Evolutionary conservation across 2,329 filamentous ascomycete genomes (phyloP).

Genomic region (Scedosporium minutisporum): DNA sequence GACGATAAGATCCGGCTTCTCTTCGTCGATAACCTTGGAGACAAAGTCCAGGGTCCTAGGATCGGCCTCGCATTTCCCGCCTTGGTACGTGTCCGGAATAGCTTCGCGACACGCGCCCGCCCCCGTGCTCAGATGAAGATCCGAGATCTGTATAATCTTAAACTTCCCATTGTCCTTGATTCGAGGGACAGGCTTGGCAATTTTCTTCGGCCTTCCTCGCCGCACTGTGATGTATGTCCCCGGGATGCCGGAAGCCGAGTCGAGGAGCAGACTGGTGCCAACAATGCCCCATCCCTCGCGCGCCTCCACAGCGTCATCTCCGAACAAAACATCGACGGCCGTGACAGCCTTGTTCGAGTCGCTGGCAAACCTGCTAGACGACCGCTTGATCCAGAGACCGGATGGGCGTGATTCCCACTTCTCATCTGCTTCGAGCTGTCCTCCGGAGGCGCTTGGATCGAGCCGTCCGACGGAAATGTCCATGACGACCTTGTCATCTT

Average conservation of each 20-base stretch:
- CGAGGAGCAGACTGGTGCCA: slow-evolving; percentile 63
- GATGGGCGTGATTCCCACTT: slow-evolving; percentile 69
- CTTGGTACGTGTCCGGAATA: slow-evolving; percentile 62
- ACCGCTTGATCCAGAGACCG: slow-evolving; percentile 75
- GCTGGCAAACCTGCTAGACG: slow-evolving; percentile 60
- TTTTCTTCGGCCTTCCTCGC: slow-evolving; percentile 43
- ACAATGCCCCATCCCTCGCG: slow-evolving; percentile 75
- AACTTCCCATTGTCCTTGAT: slow-evolving; percentile 86
- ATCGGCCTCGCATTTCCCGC: slow-evolving; percentile 81
- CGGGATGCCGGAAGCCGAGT: slow-evolving; percentile 49
- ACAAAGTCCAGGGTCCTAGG: slow-evolving; percentile 86
- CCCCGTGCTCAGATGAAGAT: slow-evolving; percentile 87
- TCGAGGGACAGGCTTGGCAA: slow-evolving; percentile 61
- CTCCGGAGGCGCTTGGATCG: slow-evolving; percentile 46
- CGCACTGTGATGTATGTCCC: slow-evolving; percentile 71
- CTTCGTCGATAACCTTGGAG: slow-evolving; percentile 72
- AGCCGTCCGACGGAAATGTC: slow-evolving; percentile 67
- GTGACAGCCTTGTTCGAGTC: slow-evolving; percentile 70
- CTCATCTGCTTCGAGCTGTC: slow-evolving; percentile 41
- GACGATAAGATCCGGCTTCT: slow-evolving; percentile 87
- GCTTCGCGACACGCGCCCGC: slow-evolving; percentile 77
- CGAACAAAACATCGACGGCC: slow-evolving; percentile 77
- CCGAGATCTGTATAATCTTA: slow-evolving; percentile 95
- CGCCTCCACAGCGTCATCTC: slow-evolving; percentile 83
- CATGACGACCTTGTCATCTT: slow-evolving; percentile 68